These are phyloP conservation scores for Phytopythium sindhum DNA, from an alignment of 352 stramenopile species.

Conservation along the genomic window DNA sequence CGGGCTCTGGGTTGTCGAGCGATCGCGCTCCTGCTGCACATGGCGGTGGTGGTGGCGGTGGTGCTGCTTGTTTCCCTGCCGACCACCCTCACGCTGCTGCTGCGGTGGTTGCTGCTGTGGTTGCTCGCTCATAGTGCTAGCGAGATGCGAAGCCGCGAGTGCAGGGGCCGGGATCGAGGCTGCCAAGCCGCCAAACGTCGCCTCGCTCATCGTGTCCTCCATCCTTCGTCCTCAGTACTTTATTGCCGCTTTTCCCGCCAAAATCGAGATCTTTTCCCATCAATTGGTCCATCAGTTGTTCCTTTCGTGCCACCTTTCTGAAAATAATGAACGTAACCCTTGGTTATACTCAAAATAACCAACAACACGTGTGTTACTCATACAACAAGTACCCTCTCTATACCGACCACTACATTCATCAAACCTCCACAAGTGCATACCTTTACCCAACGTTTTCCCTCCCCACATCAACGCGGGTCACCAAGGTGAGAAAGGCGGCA, in stretches of 20 bases:
- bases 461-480: too few species aligned
- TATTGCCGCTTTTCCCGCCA: not conserved
- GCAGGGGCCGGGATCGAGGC: not conserved
- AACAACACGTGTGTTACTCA: not conserved
- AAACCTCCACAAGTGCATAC: not conserved
- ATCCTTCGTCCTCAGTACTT: not conserved
- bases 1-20: constrained; percentile 6
- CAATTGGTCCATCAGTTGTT: too few species aligned
- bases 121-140: not conserved
- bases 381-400: not conserved
- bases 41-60: not conserved
- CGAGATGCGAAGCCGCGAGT: not conserved
- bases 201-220: not conserved
- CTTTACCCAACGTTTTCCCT: not conserved
- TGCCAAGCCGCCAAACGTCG: not conserved
- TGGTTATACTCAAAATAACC: too few species aligned
- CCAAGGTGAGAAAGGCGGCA: not conserved
- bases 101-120: not conserved
- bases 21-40: not conserved
- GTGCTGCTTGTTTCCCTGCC: not conserved
- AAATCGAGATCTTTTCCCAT: not conserved
- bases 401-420: not conserved
- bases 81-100: not conserved
- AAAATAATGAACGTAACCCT: too few species aligned
- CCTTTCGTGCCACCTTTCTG: too few species aligned